Evolutionary conservation across 441 rosid species (phyloP), one percentile per base, ranked within the genome.

Genomic region (Pelargonium cotyledonis): DNA sequence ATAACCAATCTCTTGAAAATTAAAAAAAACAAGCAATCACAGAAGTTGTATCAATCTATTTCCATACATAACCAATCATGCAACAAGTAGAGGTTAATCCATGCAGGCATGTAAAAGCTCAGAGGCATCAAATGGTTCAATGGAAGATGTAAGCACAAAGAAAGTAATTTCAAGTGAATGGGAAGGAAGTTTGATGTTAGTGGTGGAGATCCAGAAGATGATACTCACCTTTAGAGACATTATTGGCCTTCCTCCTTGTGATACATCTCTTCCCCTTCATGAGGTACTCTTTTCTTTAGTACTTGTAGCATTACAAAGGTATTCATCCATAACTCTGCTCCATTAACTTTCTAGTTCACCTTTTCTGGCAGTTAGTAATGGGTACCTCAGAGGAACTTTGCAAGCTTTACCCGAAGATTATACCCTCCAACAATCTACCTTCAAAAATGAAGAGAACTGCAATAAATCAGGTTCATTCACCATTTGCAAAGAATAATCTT

Each of bases 241-340:
- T 3, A 18, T 60, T 0, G 63, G 67, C n/a, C 75, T 72, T 16
- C 70, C 71, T 66, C 75, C 70, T 46, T 60, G 70, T 19, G 67
- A 66, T 66, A 8, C 18, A 14, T 8, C 71, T 3, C 8, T 44
- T 58, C 51, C 75, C 67, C 46, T 72, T 40, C 38, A 61, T 66
- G 65, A 35, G 35, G 68, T 71, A 65, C 66, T 63, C 11, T 5
- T 18, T 53, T 14, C 53, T 64, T 1, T 26, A 26, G 31, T 26
- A 26, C 31, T 26, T 31, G 2, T 10, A 1, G 19, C 26, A 3
- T 15, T 38, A 46, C 31, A 26, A 26, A 26, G 62, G 19, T 35
- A 70, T 10, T 62, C 6, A 63, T 10, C 31, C 31, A 26, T 26
- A 26, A 26, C 3, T 26, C 3, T 26, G 31, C 31, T 26, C 31